Evolutionary conservation across 768 basidiomycete genomes (phyloP), one percentile per base, ranked within the genome.

Genomic region (Lactifluus pinguis): DNA sequence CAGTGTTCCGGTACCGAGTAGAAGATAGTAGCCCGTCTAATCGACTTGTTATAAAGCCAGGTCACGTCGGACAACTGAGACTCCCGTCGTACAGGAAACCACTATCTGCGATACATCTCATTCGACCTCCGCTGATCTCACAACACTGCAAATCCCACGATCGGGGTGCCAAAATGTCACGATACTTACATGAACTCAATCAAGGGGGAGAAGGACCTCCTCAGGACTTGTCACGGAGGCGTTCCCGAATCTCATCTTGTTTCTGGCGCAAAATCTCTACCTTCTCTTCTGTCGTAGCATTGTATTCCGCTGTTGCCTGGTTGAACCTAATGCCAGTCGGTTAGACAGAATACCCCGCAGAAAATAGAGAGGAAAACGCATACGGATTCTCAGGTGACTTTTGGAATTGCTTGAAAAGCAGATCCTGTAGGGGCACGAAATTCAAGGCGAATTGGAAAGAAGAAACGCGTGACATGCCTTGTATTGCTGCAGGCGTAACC

Each of bases 361-460:
- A 49, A 19, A 17, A 30, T 6, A n/a, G 29, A 19, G 56, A 39
- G 55, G 29, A 48, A 57, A n/a, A n/a, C 1, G 72, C 87, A 69
- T 74, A 95, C 93, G 94, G 90, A 73, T 97, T 97, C 63, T 97
- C 94, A 0, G 93, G 91, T 1, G 90, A 86, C 73, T 97, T 98
- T 73, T 97, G 91, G 84, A 98, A 98, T 72, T 92, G 85, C 74
- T 95, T 97, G 82, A 83, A 87, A 51, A 97, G 75, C 52, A 93
- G 74, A 61, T 98, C 94, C 83, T 92, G 30, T 6, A 9, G 36
- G 30, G 19, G 6, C 29, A 36, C 2, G n/a, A 29, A 53, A 32
- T 14, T 57, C 45, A 48, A 29, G 6, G 6, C 54, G 45, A 34
- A 57, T 55, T 55, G 62, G 55, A 51, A 51, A 30, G 55, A 51